These are phyloP conservation scores for Butyriboletus loyo DNA, from an alignment of 768 basidiomycete genomes.

Conservation along the genomic window DNA sequence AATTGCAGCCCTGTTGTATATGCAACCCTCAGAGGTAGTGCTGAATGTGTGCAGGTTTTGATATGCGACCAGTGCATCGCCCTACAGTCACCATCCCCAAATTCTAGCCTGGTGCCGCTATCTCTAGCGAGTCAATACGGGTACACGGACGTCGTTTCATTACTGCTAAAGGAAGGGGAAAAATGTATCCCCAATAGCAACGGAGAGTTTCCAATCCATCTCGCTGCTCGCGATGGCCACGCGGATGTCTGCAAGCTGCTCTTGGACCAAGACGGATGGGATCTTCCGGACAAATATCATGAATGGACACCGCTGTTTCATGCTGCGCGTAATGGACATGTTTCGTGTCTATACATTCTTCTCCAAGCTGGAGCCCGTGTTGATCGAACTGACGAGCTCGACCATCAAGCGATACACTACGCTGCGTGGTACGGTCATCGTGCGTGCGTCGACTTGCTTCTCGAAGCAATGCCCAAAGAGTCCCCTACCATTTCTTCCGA, in stretches of 20 bases:
- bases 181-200: conserved; percentile 82
- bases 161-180: conserved; percentile 78
- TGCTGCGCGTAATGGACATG: conserved; percentile 83
- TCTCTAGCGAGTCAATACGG: conserved; percentile 91
- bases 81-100: conserved; percentile 52
- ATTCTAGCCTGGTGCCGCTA: conserved; percentile 77
- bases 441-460: conserved; percentile 58
- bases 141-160: conserved; percentile 73
- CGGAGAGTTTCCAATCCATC: conserved; percentile 96
- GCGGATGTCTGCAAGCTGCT: conserved; percentile 78
- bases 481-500: conserved; percentile 14
- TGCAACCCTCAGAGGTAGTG: conserved; percentile 82
- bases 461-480: conserved; percentile 36
- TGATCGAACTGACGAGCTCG: conserved; percentile 78
- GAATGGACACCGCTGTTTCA: conserved; percentile 98
- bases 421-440: conserved; percentile 95
- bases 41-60: conserved; percentile 80
- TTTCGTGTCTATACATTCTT: conserved; percentile 70
- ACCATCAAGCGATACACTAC: conserved; percentile 84
- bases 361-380: conserved; percentile 77
- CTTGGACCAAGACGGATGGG: conserved; percentile 73
- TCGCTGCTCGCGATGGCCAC: conserved; percentile 92
- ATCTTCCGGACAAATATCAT: conserved; percentile 91
- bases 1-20: conserved; percentile 94
- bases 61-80: conserved; percentile 68